A percentile compares a stretch with the other conserved stretches of the same genome.
phyloP scores from a whole-genome alignment of 2,329 filamentous ascomycete species.

The Scedosporium boydii region DNA sequence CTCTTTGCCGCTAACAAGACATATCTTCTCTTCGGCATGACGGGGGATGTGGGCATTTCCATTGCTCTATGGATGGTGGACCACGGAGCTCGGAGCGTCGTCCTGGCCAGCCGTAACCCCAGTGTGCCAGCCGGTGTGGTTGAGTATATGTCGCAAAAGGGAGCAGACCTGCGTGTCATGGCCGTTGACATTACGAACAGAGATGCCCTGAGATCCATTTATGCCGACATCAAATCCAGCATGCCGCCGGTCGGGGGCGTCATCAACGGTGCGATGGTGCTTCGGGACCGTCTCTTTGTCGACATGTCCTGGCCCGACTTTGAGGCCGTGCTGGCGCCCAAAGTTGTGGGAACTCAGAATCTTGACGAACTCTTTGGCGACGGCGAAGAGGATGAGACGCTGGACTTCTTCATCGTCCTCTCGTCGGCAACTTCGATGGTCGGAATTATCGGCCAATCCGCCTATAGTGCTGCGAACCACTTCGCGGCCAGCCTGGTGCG shows the following conservation, averaged over 20 bases:
- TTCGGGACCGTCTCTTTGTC: conserved; percentile 17
- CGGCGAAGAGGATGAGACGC: conserved; percentile 4
- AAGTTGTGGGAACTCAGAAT: conserved; percentile 21
- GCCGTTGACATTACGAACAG: conserved; percentile 15
- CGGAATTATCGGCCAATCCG: conserved; percentile 26
- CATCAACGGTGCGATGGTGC: conserved; percentile 26
- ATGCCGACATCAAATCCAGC: conserved; percentile 12
- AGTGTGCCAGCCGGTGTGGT: conserved; percentile 14
- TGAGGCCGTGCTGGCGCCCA: conserved; percentile 18
- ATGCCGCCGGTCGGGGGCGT: conserved; percentile 27
- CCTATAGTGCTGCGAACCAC: conserved; percentile 33
- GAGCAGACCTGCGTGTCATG: conserved; percentile 11
- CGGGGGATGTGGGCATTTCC: conserved; percentile 23
- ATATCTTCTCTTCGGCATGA: conserved; percentile 22
- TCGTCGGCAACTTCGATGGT: conserved; percentile 19
- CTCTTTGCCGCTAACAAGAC: conserved; percentile 17
- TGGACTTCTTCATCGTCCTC: conserved; percentile 26
- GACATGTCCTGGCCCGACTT: conserved; percentile 14
- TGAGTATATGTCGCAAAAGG: conserved; percentile 10
- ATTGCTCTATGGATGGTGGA: conserved; percentile 25
- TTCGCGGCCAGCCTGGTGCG: conserved; percentile 28
- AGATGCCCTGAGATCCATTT: conserved; percentile 5
- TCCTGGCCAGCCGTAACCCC: conserved; percentile 26
- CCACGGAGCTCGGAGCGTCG: conserved; percentile 23
- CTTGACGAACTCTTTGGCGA: conserved; percentile 20